Conservation (phyloP, 176 grass and related monocot species). For the Lolium perenne region DNA sequence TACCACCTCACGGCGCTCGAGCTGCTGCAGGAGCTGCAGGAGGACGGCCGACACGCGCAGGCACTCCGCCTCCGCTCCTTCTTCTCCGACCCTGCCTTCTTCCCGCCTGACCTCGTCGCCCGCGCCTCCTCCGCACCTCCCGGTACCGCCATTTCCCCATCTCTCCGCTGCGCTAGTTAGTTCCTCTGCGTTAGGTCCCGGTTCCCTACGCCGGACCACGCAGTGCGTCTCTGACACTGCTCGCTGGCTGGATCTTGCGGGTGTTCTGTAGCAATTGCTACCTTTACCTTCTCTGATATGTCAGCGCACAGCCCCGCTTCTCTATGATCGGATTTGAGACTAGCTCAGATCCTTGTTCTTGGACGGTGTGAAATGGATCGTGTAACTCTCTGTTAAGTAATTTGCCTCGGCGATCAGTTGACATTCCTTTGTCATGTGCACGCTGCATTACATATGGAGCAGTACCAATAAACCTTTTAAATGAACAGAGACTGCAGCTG, state of each 20-base stretch:
- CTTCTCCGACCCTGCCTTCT: slow-evolving; percentile 73
- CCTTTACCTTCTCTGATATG: slow-evolving; percentile 4
- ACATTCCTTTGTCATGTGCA: slow-evolving; percentile 16
- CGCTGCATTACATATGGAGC: not conserved
- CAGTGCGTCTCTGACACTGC: not conserved
- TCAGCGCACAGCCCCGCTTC: not conserved
- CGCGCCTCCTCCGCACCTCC: slow-evolving; percentile 58
- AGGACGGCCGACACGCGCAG: slow-evolving; percentile 86
- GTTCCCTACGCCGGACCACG: not conserved
- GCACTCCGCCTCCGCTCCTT: slow-evolving; percentile 84
- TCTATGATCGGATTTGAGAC: slow-evolving; percentile 21
- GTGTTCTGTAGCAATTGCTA: slow-evolving; percentile 20
- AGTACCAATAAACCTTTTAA: not conserved
- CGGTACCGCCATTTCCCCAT: slow-evolving; percentile 38
- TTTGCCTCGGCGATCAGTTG: not conserved
- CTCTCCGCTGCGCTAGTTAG: not conserved
- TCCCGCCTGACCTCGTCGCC: slow-evolving; percentile 74
- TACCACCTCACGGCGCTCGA: slow-evolving; percentile 94
- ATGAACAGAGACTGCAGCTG: not conserved
- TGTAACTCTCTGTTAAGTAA: slow-evolving; percentile 15
- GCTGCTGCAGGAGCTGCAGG: slow-evolving; percentile 89
- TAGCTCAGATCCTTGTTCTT: slow-evolving; percentile 14
- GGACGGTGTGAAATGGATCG: not conserved
- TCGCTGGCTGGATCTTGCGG: slow-evolving; percentile 37
- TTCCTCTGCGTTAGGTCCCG: not conserved